Percentiles rank a stretch among this genome's conserved stretches.
Evolutionary conservation across 495 filamentous ascomycete genomes (phyloP).

Genomic region (Penicillium riverlandense): DNA sequence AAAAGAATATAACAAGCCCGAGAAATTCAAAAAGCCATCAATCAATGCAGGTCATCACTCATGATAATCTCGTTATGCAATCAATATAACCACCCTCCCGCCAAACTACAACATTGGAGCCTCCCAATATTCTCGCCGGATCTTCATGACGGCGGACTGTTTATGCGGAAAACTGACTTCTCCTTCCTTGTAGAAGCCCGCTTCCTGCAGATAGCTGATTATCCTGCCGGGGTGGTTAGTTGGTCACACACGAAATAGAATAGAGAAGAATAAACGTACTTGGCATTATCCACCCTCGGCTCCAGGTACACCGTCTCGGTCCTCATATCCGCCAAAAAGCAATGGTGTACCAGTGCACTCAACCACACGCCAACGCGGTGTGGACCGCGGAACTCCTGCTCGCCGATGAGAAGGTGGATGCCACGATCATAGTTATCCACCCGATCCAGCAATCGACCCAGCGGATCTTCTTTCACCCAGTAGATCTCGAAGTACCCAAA

Average conservation of each 20-base stretch:
- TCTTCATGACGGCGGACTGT: slow-evolving; percentile 78
- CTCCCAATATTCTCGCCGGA: slow-evolving; percentile 76
- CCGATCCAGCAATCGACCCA: slow-evolving; percentile 59
- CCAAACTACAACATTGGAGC: slow-evolving; percentile 58
- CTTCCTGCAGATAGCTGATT: slow-evolving; percentile 62
- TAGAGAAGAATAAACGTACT: slow-evolving; percentile 48
- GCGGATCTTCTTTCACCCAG: slow-evolving; percentile 89
- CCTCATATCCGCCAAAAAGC: slow-evolving; percentile 70
- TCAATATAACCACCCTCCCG: background rate
- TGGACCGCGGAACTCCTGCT: slow-evolving; percentile 80
- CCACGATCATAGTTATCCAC: slow-evolving; percentile 81
- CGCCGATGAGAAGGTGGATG: slow-evolving; percentile 81
- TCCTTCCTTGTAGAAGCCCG: slow-evolving; percentile 82
- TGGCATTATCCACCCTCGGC: slow-evolving; percentile 85
- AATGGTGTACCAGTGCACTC: slow-evolving; percentile 76
- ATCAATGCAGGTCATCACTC: background rate
- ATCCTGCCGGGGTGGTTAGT: slow-evolving; percentile 47
- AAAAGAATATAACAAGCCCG: no score
- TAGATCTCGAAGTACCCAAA: slow-evolving; percentile 99
- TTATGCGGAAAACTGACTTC: slow-evolving; percentile 91
- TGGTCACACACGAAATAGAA: slow-evolving; percentile 1
- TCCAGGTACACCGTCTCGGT: slow-evolving; percentile 80
- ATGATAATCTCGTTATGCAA: background rate
- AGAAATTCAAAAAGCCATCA: no score
- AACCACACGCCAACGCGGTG: slow-evolving; percentile 74